Percentiles rank a stretch among this genome's conserved stretches.
Evolutionary conservation across 495 filamentous ascomycete species (phyloP).

Genomic region (Mycothermus thermophilus): DNA sequence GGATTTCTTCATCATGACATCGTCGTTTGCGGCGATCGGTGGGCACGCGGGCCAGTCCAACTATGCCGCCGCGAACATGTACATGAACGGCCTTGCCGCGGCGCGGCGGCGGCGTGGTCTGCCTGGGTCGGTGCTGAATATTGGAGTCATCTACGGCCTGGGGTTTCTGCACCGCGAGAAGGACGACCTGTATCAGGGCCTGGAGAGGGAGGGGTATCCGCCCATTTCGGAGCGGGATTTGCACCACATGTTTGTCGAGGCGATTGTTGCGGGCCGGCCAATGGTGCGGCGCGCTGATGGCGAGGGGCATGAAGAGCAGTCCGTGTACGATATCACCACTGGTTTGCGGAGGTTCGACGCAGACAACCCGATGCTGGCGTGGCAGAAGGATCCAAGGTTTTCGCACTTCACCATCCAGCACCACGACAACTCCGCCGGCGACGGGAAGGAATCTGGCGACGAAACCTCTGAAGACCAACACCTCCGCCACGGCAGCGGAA

Average conservation of each 20-base stretch:
- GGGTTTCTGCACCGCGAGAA: constrained; percentile 41
- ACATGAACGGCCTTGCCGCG: constrained; percentile 34
- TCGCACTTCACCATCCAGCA: constrained; percentile 16
- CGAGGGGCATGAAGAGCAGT: constrained; percentile 2
- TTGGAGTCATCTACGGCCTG: constrained; percentile 43
- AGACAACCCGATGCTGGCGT: constrained; percentile 15
- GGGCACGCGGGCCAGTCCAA: constrained; percentile 38
- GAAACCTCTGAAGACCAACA: neutral
- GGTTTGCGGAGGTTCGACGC: constrained; percentile 24
- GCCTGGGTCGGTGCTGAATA: constrained; percentile 36
- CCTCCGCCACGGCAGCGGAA: neutral
- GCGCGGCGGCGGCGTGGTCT: constrained; percentile 20
- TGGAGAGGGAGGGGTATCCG: constrained; percentile 33
- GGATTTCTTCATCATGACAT: constrained; percentile 39
- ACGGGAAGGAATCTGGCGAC: neutral
- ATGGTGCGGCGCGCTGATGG: too few species aligned
- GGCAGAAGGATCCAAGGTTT: constrained; percentile 31
- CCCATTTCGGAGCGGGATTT: constrained; percentile 47
- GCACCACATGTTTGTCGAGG: constrained; percentile 46
- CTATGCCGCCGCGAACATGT: constrained; percentile 45
- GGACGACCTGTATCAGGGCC: constrained; percentile 24
- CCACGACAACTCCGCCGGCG: neutral
- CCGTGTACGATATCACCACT: constrained; percentile 23
- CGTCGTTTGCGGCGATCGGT: constrained; percentile 33
- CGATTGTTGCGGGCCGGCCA: constrained; percentile 30